Percentiles rank a stretch among this genome's conserved stretches.
These are phyloP conservation scores for Colletotrichum trifolii DNA, from an alignment of 2,329 filamentous ascomycete genomes.

Conservation along the genomic window DNA sequence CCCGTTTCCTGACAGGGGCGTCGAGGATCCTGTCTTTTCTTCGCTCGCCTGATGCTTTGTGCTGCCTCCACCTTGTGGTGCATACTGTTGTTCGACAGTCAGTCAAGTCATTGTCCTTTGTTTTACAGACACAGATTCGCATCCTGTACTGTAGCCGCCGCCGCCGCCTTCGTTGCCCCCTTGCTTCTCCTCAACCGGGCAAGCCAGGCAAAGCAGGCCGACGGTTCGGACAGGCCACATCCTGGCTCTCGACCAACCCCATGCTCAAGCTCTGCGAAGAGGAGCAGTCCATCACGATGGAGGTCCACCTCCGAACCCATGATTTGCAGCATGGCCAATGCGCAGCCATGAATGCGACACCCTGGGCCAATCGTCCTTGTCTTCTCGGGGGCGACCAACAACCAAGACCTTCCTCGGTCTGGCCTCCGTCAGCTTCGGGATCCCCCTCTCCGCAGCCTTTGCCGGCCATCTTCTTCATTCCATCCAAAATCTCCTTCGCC, in stretches of 20 bases:
- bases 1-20: constrained; percentile 11
- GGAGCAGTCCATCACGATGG: constrained; percentile 12
- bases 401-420: constrained; percentile 22
- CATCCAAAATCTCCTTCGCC: not conserved
- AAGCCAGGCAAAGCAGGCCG: not conserved
- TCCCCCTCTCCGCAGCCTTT: constrained; percentile 9
- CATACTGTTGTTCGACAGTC: too few relatives aligned
- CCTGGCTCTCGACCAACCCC: constrained; percentile 1
- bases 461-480: not conserved
- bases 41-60: too few relatives aligned
- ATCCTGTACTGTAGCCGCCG: too few relatives aligned
- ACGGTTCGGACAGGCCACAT: not conserved
- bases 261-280: constrained; percentile 21
- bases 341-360: constrained; percentile 19
- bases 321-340: constrained; percentile 32
- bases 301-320: constrained; percentile 33
- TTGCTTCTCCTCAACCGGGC: not conserved
- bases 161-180: too few relatives aligned
- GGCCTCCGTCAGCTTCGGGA: constrained; percentile 3
- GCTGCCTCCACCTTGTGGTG: too few relatives aligned
- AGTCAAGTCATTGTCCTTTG: too few relatives aligned
- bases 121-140: too few relatives aligned
- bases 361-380: constrained; percentile 26
- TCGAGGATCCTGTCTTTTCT: not conserved
- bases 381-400: constrained; percentile 12